Percentiles rank a stretch among this genome's conserved stretches.
Evolutionary conservation across 78 protist genomes (phyloP).

Genomic region (Paratrimastix pyriformis): DNA sequence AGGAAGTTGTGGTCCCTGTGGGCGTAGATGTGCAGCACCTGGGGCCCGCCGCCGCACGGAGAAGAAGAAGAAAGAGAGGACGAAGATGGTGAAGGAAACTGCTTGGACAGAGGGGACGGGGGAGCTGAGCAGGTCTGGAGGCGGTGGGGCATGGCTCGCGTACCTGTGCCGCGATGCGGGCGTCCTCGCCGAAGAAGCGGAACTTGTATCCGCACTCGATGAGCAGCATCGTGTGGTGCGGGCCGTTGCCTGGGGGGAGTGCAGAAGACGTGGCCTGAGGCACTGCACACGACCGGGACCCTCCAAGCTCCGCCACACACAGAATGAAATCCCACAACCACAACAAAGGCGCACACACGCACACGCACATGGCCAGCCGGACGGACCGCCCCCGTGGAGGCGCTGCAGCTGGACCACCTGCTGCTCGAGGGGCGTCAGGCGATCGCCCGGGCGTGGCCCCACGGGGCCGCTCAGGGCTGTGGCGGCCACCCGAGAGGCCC

Average conservation of each 20-base stretch:
- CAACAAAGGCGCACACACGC: background rate
- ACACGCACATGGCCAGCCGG: background rate
- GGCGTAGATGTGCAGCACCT: constrained; percentile 28
- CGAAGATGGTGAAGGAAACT: too few species aligned
- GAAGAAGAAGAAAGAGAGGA: too few species aligned
- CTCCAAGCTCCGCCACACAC: background rate
- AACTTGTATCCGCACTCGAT: constrained; percentile 39
- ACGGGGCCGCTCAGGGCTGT: too few species aligned
- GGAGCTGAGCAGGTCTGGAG: too few species aligned
- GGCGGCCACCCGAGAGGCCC: too few species aligned
- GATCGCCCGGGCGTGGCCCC: too few species aligned
- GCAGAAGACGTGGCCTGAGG: background rate
- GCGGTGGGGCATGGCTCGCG: background rate
- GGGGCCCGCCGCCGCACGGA: background rate
- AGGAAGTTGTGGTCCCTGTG: constrained; percentile 40
- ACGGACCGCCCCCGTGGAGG: constrained; percentile 6
- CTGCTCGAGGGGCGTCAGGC: constrained; percentile 18
- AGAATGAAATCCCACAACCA: background rate
- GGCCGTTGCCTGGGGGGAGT: background rate
- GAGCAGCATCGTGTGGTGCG: constrained; percentile 3
- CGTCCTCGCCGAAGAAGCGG: constrained; percentile 30
- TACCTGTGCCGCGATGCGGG: constrained; percentile 10
- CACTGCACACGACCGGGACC: background rate
- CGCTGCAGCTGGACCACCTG: constrained; percentile 17
- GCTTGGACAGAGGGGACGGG: too few species aligned